Base-by-base conservation (phyloP, 2,329 filamentous ascomycete genomes). In the Colletotrichum musicola region DNA sequence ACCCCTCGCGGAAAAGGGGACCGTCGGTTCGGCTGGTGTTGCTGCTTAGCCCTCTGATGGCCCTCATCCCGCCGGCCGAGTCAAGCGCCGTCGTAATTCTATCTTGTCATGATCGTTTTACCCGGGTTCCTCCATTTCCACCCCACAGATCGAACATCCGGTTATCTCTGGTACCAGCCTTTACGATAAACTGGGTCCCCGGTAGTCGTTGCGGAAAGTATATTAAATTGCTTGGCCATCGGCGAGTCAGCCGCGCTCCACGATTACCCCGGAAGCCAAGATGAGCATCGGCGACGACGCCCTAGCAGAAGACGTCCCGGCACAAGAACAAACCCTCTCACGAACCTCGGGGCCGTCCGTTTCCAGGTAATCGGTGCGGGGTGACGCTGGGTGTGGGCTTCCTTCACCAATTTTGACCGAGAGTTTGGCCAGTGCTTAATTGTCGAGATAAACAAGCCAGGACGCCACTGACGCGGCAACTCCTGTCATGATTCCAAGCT, bases 241-340 rank as follows among this genome's bases (percentile, higher is more conserved):
- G 42, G 42, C 61, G 65, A 68, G 65, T 68, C 65, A 64, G 55
- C 25, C 10, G 16, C 27, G 20, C 54, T 54, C 61, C 54, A 65
- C 65, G 65, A 60, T 68, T 60, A 68, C 61, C 61, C 54, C 65
- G 12, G 61, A 64, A 68, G 61, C 54, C 54, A 59, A 65, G 47
- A 40, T 55, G 27, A 50, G 5, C 47, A 55, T 22, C 60, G 61
- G 25, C 61, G 35, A 30, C 7, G 20, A 38, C 51, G 16, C 14
- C 44, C 14, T 42, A 13, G 22, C 4, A 25, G 22, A 25, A 4
- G 25, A 16, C 10, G 42, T 40, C 61, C 47, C 44, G 44, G n/a
- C 49, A 14, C 47, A 51, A 55, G 47, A 7, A 35, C 2, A 35
- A 7, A 12, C 7, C 7, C 30, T 10, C 40, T 64, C 38, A 47